Percentiles rank a stretch among this genome's conserved stretches.
Conservation (phyloP, 169 alveolate genomes). For the Eimeria acervulina region DNA sequence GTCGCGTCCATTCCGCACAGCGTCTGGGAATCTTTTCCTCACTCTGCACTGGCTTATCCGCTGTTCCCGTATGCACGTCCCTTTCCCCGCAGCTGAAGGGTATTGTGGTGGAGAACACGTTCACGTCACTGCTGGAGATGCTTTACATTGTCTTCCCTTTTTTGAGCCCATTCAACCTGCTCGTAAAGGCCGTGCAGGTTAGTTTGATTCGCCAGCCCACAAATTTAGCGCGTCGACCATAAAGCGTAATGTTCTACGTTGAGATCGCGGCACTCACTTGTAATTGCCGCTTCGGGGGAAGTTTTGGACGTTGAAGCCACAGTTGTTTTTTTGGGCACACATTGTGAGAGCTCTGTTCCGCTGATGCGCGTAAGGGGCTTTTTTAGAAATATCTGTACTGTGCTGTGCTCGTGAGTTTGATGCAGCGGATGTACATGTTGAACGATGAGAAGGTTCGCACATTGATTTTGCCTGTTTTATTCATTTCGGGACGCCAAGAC, state of each 20-base stretch:
- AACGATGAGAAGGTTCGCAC: constrained; percentile 72
- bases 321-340: neutral
- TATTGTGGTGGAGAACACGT: constrained; percentile 90
- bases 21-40: neutral
- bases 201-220: neutral
- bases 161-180: constrained; percentile 70
- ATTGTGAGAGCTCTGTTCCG: neutral
- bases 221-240: neutral
- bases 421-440: constrained; percentile 70
- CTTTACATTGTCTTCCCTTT: constrained; percentile 85
- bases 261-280: neutral
- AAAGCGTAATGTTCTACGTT: neutral
- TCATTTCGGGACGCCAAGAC: constrained; percentile 75
- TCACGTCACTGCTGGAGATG: constrained; percentile 87
- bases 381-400: neutral
- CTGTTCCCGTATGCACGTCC: neutral
- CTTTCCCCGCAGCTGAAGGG: constrained; percentile 84
- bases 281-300: neutral
- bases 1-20: neutral
- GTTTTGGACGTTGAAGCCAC: neutral
- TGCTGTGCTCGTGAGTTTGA: neutral
- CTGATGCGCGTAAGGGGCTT: neutral
- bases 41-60: neutral
- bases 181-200: constrained; percentile 78
- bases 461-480: constrained; percentile 68